Percentiles rank a stretch among this genome's conserved stretches.
These are phyloP conservation scores for Hymenoscyphus scutula DNA, from an alignment of 2,329 filamentous ascomycete genomes.

Conservation along the genomic window DNA sequence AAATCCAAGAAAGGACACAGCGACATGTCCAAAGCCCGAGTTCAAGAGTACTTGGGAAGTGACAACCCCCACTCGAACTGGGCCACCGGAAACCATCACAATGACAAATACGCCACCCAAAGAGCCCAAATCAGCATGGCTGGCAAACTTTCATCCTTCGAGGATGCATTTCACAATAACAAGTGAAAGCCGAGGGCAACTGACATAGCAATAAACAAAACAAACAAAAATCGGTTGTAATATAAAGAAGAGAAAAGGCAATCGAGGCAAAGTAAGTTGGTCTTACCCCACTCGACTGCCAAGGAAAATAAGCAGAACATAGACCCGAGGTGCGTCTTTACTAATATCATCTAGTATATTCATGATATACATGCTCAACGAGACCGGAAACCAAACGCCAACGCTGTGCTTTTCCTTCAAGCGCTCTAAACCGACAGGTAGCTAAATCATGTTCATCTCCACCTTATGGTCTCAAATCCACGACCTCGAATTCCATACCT, in stretches of 20 bases:
- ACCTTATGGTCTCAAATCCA: constrained; percentile 52
- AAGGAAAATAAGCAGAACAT: not conserved
- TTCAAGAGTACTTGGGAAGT: not conserved
- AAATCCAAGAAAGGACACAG: not conserved
- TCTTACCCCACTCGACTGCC: constrained; percentile 2
- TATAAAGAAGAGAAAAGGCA: not conserved
- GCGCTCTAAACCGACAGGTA: constrained; percentile 3
- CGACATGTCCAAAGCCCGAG: not conserved
- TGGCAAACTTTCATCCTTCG: not conserved
- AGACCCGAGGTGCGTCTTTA: not conserved
- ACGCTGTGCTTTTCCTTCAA: constrained; percentile 16
- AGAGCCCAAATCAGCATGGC: not conserved
- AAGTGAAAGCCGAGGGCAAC: not conserved
- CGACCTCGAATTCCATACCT: constrained; percentile 60
- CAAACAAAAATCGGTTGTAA: not conserved
- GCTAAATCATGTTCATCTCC: not conserved
- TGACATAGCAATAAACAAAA: not conserved
- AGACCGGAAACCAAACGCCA: constrained; percentile 15
- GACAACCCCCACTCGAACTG: not conserved
- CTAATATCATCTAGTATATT: not conserved
- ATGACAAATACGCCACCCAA: not conserved
- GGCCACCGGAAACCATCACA: not conserved
- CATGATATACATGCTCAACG: not conserved
- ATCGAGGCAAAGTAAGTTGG: not conserved
- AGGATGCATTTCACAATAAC: not conserved